Conservation (phyloP, 345 rosid genomes). For the Salix purpurea region DNA sequence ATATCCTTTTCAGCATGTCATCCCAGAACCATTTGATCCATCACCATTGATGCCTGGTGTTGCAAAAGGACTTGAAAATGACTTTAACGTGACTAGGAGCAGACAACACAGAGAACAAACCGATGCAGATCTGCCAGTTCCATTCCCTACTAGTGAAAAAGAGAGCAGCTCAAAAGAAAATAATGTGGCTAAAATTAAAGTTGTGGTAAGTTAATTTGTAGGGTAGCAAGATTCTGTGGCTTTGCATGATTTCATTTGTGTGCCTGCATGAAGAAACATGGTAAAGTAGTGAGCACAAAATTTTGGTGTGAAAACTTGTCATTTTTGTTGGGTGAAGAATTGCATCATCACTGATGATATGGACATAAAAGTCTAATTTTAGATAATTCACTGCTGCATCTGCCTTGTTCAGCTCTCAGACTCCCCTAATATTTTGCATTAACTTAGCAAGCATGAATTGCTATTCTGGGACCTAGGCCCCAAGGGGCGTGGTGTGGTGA, state of each 20-base stretch:
- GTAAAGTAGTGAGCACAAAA: background rate
- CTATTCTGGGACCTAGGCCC: background rate
- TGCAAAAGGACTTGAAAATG: constrained; percentile 63
- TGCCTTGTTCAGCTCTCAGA: background rate
- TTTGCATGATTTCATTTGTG: background rate
- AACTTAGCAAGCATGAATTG: background rate
- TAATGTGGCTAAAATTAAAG: constrained; percentile 91
- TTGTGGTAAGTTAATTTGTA: constrained; percentile 64
- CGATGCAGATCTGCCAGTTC: constrained; percentile 52
- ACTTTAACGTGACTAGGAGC: constrained; percentile 43
- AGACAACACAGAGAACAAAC: constrained; percentile 44
- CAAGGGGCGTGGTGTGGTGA: too few relatives aligned
- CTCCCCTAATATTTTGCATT: background rate
- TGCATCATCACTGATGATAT: background rate
- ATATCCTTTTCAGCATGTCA: constrained; percentile 65
- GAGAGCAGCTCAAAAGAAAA: constrained; percentile 67
- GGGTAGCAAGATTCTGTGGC: background rate
- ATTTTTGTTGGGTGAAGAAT: background rate
- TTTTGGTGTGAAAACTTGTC: background rate
- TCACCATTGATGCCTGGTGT: constrained; percentile 78
- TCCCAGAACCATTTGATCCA: constrained; percentile 89
- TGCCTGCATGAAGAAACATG: background rate
- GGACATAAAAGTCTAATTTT: background rate
- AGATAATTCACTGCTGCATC: background rate
- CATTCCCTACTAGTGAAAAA: constrained; percentile 51